These are phyloP conservation scores for Venturiaceae sp. DNA, from an alignment of 2,329 filamentous ascomycete species.

Conservation along the genomic window DNA sequence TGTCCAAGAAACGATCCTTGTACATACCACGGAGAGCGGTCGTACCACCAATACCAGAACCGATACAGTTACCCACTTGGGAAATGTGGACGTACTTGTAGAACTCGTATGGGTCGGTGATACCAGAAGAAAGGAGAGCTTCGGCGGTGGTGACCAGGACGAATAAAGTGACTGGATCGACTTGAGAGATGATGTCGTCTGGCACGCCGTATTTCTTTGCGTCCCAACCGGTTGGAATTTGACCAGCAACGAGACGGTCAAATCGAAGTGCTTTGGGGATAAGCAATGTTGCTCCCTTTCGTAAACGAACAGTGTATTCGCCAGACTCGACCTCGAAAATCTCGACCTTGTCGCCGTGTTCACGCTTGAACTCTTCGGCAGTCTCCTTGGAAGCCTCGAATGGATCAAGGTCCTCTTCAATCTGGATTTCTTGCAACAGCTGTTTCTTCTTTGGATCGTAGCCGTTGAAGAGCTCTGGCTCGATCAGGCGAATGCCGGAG, in stretches of 20 bases:
- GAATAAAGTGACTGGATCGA: slow-evolving; percentile 92
- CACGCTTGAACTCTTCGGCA: slow-evolving; percentile 90
- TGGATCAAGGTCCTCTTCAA: slow-evolving; percentile 92
- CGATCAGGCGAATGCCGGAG: slow-evolving; percentile 92
- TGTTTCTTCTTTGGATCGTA: slow-evolving; percentile 99
- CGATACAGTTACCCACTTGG: slow-evolving; percentile 95
- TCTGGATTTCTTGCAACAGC: slow-evolving; percentile 92
- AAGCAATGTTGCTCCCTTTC: slow-evolving; percentile 89
- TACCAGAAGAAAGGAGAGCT: slow-evolving; percentile 81
- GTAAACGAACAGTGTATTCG: slow-evolving; percentile 88
- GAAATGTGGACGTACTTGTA: slow-evolving; percentile 99
- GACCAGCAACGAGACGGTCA: slow-evolving; percentile 92
- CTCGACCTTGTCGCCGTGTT: slow-evolving; percentile 96
- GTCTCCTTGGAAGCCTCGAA: slow-evolving; percentile 98
- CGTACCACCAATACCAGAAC: slow-evolving; percentile 95
- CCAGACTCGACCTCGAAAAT: slow-evolving; percentile 94
- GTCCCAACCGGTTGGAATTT: slow-evolving; percentile 95
- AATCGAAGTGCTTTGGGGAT: slow-evolving; percentile 97
- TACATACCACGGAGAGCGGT: slow-evolving; percentile 94
- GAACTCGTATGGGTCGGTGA: slow-evolving; percentile 98
- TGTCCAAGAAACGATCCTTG: slow-evolving; percentile 93
- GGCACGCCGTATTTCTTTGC: slow-evolving; percentile 93
- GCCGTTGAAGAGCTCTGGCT: slow-evolving; percentile 91
- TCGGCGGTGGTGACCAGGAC: slow-evolving; percentile 92
- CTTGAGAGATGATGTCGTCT: slow-evolving; percentile 94